A percentile compares a stretch with the other conserved stretches of the same genome.
Conservation (phyloP, 805 yeast species). For the Starmerella apis region DNA sequence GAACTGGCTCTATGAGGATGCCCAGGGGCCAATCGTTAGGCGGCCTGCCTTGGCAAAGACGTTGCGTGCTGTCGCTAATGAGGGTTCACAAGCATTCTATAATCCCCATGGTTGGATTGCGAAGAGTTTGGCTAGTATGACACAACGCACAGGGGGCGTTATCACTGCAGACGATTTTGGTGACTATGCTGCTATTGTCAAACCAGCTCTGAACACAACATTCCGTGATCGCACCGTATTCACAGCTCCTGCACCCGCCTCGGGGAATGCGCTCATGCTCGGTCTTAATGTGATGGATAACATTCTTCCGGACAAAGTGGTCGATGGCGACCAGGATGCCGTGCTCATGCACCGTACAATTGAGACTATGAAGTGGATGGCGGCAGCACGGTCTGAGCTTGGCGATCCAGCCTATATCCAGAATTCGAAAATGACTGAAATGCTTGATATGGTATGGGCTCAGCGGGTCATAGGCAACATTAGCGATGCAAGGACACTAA, state of each 20-base stretch:
- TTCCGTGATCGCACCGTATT: conserved; percentile 40
- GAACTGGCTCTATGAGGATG: conserved; percentile 27
- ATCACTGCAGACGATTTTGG: conserved; percentile 55
- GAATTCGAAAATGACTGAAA: conserved; percentile 36
- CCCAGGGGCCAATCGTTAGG: neutral
- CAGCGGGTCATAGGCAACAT: conserved; percentile 41
- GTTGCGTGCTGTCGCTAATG: conserved; percentile 54
- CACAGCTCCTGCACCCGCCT: conserved; percentile 62
- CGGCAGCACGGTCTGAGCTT: conserved; percentile 70
- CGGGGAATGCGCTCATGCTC: conserved; percentile 71
- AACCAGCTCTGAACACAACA: conserved; percentile 35
- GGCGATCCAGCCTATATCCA: conserved; percentile 49
- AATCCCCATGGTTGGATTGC: conserved; percentile 61
- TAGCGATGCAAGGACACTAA: conserved; percentile 45
- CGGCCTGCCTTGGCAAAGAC: conserved; percentile 60
- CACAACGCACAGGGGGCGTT: conserved; percentile 55
- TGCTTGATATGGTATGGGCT: conserved; percentile 50
- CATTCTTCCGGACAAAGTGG: conserved; percentile 30
- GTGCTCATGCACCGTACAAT: conserved; percentile 54
- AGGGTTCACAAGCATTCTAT: conserved; percentile 73
- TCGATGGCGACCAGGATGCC: conserved; percentile 37
- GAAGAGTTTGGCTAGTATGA: conserved; percentile 42
- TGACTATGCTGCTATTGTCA: conserved; percentile 45
- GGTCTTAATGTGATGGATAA: conserved; percentile 58
- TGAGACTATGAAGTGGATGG: conserved; percentile 92